Conservation (phyloP, 2,329 filamentous ascomycete genomes). For the Xylaria sp. region DNA sequence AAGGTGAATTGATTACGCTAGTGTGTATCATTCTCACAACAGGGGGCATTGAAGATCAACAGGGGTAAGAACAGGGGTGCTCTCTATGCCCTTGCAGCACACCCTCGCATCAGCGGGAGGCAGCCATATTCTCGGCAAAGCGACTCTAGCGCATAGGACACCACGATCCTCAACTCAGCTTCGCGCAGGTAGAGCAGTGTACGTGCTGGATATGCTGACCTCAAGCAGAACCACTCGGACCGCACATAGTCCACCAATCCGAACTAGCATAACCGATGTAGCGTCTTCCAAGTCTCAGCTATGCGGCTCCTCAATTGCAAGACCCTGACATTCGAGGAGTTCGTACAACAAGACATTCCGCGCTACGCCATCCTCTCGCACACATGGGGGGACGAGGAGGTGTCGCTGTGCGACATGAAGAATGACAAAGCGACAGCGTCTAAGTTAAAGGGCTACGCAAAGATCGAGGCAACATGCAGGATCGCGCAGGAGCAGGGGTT, state of each 20-base stretch:
- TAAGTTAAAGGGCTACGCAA: constrained; percentile 27
- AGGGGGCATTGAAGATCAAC: too few relatives aligned
- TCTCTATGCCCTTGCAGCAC: too few relatives aligned
- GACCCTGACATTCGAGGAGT: constrained; percentile 38
- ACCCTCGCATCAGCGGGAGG: too few relatives aligned
- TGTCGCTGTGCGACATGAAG: constrained; percentile 36
- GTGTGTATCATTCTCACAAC: too few relatives aligned
- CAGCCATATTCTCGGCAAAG: too few relatives aligned
- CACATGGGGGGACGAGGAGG: constrained; percentile 40
- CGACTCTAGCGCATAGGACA: not conserved
- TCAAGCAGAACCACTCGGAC: not conserved
- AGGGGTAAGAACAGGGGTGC: too few relatives aligned
- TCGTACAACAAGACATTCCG: constrained; percentile 37
- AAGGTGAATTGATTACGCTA: too few relatives aligned
- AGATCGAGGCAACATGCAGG: constrained; percentile 37
- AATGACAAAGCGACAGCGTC: not conserved
- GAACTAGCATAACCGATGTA: not conserved
- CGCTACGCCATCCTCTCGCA: constrained; percentile 44
- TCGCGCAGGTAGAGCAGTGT: not conserved
- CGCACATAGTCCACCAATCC: not conserved
- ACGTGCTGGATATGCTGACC: not conserved
- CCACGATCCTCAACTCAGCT: not conserved
- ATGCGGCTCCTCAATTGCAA: constrained; percentile 42
- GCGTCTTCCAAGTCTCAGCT: not conserved
- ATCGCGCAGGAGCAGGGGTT: constrained; percentile 35